Evolutionary conservation across 2,329 filamentous ascomycete genomes (phyloP).

Genomic region (Dactylellina drechsleri): DNA sequence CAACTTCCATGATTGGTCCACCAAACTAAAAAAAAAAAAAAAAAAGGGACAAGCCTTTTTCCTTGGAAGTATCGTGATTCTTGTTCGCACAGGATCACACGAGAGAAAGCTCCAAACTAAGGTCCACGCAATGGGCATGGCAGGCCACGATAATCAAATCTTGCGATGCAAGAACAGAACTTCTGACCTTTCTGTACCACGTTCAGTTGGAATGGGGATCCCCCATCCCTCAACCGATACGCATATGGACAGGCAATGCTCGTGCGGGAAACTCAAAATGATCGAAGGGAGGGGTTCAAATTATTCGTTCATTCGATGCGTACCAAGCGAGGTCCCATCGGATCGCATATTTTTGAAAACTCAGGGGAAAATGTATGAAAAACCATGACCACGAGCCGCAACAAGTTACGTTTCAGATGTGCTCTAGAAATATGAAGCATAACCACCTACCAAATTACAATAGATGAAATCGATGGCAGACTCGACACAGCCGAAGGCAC

Average conservation of each 20-base stretch:
- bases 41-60: background rate
- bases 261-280: slow-evolving; percentile 2
- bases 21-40: slow-evolving; percentile 12
- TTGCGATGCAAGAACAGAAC: slow-evolving; percentile 4
- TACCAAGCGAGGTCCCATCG: background rate
- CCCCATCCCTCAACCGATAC: too few species aligned
- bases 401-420: slow-evolving; percentile 49
- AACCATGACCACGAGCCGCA: slow-evolving; percentile 40
- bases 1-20: background rate
- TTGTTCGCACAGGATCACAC: background rate
- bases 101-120: slow-evolving; percentile 1
- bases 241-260: slow-evolving; percentile 1
- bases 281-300: background rate
- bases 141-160: slow-evolving; percentile 3
- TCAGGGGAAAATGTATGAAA: slow-evolving; percentile 20
- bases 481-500: slow-evolving; percentile 37
- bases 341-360: slow-evolving; percentile 10
- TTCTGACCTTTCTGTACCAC: slow-evolving; percentile 30
- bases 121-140: slow-evolving; percentile 13
- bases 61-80: background rate
- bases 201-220: background rate
- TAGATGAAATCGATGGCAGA: background rate
- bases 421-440: slow-evolving; percentile 22
- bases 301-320: too few species aligned
- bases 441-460: slow-evolving; percentile 46